Conservation (phyloP, 1,284 basidiomycete species). For the Ceratobasidium theobromae region DNA sequence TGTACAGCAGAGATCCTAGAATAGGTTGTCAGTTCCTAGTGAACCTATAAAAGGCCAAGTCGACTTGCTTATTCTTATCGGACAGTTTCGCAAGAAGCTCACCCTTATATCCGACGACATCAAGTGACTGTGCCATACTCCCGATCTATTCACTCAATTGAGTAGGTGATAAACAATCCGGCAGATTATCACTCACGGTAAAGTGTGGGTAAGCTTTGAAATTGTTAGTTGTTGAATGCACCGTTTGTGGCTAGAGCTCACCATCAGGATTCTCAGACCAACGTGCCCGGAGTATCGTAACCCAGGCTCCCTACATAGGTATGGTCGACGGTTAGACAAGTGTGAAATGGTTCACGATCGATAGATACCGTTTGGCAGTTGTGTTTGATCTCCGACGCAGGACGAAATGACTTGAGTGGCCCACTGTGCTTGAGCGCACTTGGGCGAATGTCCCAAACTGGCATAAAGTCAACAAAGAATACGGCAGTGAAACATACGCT, state of each 20-base stretch:
- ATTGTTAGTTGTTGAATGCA: neutral
- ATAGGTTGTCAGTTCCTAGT: neutral
- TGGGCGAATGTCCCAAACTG: slow-evolving; percentile 61
- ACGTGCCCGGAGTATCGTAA: slow-evolving; percentile 70
- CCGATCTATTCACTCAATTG: slow-evolving; percentile 53
- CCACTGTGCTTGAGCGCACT: slow-evolving; percentile 38
- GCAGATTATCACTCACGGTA: slow-evolving; percentile 53
- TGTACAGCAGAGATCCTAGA: slow-evolving; percentile 72
- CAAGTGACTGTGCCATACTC: slow-evolving; percentile 72
- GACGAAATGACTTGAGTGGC: slow-evolving; percentile 60
- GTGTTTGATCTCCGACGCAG: slow-evolving; percentile 52
- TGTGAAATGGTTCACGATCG: neutral
- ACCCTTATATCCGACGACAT: slow-evolving; percentile 73
- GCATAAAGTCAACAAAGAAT: neutral
- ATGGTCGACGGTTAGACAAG: neutral
- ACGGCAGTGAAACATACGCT: neutral
- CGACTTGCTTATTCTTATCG: slow-evolving; percentile 55
- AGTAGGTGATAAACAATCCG: neutral
- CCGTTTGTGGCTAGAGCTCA: neutral
- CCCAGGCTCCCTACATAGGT: slow-evolving; percentile 66
- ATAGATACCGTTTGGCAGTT: slow-evolving; percentile 69
- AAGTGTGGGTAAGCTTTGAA: slow-evolving; percentile 65
- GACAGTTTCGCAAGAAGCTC: slow-evolving; percentile 62
- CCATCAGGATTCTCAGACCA: slow-evolving; percentile 73
- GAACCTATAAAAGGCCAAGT: neutral